These are phyloP conservation scores for Tetrahymena borealis DNA, from an alignment of 73 alveolate species.

Conservation along the genomic window DNA sequence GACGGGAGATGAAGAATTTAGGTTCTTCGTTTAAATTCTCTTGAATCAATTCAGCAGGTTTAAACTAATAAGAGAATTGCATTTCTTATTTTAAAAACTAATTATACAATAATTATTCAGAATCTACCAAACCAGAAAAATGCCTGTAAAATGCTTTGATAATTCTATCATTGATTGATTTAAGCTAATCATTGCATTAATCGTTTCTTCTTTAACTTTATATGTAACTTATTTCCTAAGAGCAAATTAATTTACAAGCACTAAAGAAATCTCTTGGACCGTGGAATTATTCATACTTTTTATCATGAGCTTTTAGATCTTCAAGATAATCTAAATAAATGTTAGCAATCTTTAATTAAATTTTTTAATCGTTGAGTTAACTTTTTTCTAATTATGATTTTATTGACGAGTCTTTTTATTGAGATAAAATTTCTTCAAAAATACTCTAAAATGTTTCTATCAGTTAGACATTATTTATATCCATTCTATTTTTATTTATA, in stretches of 20 bases:
- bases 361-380: neutral
- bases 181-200: neutral
- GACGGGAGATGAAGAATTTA: neutral
- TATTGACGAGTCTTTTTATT: neutral
- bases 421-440: neutral
- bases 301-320: neutral
- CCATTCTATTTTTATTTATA: neutral
- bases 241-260: neutral
- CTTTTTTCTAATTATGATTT: neutral
- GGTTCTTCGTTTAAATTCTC: neutral
- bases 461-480: neutral
- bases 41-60: neutral
- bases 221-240: neutral
- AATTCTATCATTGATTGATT: neutral
- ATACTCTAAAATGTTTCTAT: neutral
- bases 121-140: neutral
- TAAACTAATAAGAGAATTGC: neutral
- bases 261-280: neutral
- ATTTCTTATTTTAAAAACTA: neutral
- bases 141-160: slow-evolving; percentile 1
- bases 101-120: neutral
- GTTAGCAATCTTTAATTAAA: neutral
- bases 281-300: neutral
- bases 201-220: neutral
- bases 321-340: neutral